Conservation (phyloP, 2,329 filamentous ascomycete species). For the Ophiostoma sp. region DNA sequence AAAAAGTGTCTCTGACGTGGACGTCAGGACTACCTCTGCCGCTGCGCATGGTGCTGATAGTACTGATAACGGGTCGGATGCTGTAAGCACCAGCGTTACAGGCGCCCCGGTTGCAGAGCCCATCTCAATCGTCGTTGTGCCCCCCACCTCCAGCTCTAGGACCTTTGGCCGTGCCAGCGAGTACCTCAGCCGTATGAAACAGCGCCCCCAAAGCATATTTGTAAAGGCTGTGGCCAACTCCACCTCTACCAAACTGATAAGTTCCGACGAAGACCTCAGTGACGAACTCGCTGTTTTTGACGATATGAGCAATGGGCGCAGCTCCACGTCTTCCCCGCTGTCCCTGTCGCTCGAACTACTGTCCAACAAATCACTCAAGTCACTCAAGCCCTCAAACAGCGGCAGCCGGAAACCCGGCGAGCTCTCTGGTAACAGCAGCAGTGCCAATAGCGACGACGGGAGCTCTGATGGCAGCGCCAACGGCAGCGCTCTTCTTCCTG, state of each 20-base stretch:
- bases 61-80: too few relatives aligned
- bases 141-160: conserved; percentile 32
- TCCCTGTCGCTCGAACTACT: conserved; percentile 21
- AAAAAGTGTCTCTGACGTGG: background rate
- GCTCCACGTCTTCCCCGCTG: conserved; percentile 10
- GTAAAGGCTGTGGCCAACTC: conserved; percentile 35
- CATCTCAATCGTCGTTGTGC: conserved; percentile 12
- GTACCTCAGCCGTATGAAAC: conserved; percentile 51
- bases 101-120: conserved; percentile 16
- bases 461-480: conserved; percentile 29
- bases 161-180: conserved; percentile 42
- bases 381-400: background rate
- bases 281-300: background rate
- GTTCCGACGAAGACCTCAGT: conserved; percentile 16
- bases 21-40: background rate
- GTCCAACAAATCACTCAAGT: conserved; percentile 11
- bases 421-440: conserved; percentile 14
- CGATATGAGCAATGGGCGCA: conserved; percentile 1
- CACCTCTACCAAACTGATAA: conserved; percentile 14
- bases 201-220: conserved; percentile 41
- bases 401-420: conserved; percentile 3
- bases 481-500: conserved; percentile 26
- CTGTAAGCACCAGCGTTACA: background rate
- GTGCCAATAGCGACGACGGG: conserved; percentile 22
- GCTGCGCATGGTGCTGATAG: background rate